Evolutionary conservation across 2,329 filamentous ascomycete genomes (phyloP), one percentile per base, ranked within the genome.

Genomic region (Penicillium freii): DNA sequence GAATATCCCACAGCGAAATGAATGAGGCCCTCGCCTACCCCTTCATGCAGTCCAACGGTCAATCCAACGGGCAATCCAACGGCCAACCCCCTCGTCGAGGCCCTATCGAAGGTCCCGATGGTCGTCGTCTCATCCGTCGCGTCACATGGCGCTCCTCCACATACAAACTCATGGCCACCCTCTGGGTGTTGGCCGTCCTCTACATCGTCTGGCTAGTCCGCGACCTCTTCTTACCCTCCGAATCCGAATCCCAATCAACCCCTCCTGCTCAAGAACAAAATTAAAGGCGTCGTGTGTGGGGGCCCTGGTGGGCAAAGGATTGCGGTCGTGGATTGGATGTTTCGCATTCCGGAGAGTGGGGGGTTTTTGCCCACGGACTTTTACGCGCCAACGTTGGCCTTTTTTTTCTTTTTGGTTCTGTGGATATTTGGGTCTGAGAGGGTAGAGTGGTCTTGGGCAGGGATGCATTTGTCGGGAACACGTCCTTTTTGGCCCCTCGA

Each of bases 111-210:
- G 73, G 72, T n/a, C 74, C 74, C 34, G 67, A 72, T 64, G 74
- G 74, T 58, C 71, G 73, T 40, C 68, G 72, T 49, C 63, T 76
- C 39, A 73, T 73, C 58, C 73, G 74, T 33, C 69, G 74, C 60
- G 73, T 76, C 62, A 76, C 73, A 62, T 76, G 74, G 74, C 73
- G 74, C 36, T 76, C 74, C 13, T 75, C 73, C 17, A 75, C 73
- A 21, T 76, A 76, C 67, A 76, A 75, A 59, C 63, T 76, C 42
- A 69, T 76, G 65, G 73, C 74, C 7, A 75, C 71, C 39, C 63
- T 76, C 21, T 76, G 74, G 72, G 72, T 76, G 23, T 54, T 75
- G 45, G 71, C 71, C 13, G 72, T 76, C 9, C 62, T 76, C 44
- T 76, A 75, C 56, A 72, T 76, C 54, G 69, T 75, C 52, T 76